These are phyloP conservation scores for Malassezia sympodialis DNA, from an alignment of 1,284 basidiomycete genomes.

Conservation along the genomic window DNA sequence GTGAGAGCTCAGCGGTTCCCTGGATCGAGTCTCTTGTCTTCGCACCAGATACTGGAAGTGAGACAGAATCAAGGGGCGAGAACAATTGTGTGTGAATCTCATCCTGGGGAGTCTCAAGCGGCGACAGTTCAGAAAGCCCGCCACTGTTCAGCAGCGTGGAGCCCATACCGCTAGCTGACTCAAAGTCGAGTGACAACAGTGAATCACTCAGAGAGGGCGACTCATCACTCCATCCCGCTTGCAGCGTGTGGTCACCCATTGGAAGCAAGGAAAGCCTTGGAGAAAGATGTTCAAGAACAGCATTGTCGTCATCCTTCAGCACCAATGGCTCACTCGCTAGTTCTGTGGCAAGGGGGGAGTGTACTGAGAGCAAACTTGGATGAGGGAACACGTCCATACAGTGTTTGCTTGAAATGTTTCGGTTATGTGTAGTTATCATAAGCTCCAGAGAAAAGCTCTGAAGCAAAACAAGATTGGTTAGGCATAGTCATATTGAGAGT, in stretches of 20 bases:
- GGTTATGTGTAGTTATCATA: conserved; percentile 7
- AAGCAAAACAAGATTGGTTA: conserved; percentile 6
- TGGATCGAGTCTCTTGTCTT: not conserved
- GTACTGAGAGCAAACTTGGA: not conserved
- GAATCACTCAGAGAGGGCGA: conserved; percentile 15
- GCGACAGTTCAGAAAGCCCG: not conserved
- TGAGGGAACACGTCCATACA: not conserved
- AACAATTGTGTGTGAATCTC: not conserved
- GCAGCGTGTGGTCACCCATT: not conserved
- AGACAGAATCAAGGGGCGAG: conserved; percentile 1
- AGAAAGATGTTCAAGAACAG: not conserved
- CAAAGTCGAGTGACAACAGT: conserved; percentile 15
- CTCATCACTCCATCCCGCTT: conserved; percentile 7
- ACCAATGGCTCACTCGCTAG: not conserved
- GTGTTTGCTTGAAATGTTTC: not conserved
- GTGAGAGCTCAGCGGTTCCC: not conserved
- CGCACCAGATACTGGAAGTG: not conserved
- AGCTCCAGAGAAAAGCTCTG: conserved; percentile 16
- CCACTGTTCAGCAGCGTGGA: conserved; percentile 1
- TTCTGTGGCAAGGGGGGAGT: not conserved
- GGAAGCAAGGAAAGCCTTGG: not conserved
- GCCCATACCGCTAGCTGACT: conserved; percentile 1
- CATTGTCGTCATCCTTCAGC: conserved; percentile 4
- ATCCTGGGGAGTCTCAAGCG: not conserved
- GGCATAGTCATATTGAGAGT: conserved; percentile 14